Conservation (phyloP, 2,329 filamentous ascomycete species). For the Incumbomyces lentus region DNA sequence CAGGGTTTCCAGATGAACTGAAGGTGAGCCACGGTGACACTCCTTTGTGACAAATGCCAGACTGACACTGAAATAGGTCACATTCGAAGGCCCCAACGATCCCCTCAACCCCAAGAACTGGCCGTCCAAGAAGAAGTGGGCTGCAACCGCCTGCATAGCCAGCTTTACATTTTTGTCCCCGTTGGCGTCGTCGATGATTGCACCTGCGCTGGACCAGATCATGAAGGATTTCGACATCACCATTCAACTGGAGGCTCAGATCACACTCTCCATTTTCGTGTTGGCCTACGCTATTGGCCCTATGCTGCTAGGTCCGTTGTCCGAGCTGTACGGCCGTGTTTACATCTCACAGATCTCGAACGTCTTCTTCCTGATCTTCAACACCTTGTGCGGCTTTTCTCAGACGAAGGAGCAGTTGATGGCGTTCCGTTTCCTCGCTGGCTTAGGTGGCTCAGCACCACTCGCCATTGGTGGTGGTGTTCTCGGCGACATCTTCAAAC, state of each 20-base stretch:
- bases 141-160: constrained; percentile 44
- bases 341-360: constrained; percentile 46
- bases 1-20: constrained; percentile 5
- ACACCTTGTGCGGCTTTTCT: constrained; percentile 50
- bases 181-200: constrained; percentile 53
- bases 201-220: constrained; percentile 44
- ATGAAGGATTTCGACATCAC: constrained; percentile 43
- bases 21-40: neutral
- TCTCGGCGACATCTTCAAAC: constrained; percentile 21
- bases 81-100: constrained; percentile 45
- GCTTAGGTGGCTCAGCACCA: constrained; percentile 48
- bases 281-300: constrained; percentile 46
- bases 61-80: constrained; percentile 25
- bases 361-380: constrained; percentile 49
- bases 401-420: constrained; percentile 45
- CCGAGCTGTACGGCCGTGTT: constrained; percentile 48
- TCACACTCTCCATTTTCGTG: constrained; percentile 47
- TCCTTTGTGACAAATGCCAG: constrained; percentile 34
- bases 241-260: constrained; percentile 32
- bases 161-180: constrained; percentile 54
- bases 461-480: constrained; percentile 42
- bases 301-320: constrained; percentile 43
- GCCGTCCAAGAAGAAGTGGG: constrained; percentile 48
- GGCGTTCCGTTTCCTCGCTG: constrained; percentile 48
- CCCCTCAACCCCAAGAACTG: constrained; percentile 45